A percentile compares a stretch with the other conserved stretches of the same genome.
These are phyloP conservation scores for Geranium incanum DNA, from an alignment of 441 rosid species.

Conservation along the genomic window DNA sequence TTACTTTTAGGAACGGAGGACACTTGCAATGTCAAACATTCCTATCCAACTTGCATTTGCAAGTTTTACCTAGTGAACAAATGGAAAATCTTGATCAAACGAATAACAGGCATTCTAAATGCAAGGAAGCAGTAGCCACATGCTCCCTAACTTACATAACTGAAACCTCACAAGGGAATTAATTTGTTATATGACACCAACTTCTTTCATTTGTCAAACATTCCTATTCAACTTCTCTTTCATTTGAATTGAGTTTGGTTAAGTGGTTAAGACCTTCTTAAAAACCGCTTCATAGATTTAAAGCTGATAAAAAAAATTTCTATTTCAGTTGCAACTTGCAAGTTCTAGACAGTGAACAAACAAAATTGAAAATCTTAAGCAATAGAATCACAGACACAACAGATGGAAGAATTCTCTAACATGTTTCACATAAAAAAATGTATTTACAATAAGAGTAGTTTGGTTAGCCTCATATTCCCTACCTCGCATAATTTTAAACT, in stretches of 20 bases:
- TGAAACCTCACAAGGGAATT: background rate
- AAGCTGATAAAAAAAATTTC: background rate
- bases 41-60: background rate
- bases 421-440: background rate
- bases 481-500: slow-evolving; percentile 7
- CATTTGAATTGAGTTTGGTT: no score
- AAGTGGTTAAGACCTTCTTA: no score
- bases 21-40: background rate
- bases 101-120: background rate
- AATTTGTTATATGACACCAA: no score
- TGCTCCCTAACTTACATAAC: slow-evolving; percentile 4
- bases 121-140: background rate
- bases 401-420: background rate
- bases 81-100: background rate
- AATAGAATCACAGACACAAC: background rate
- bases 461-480: background rate
- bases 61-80: background rate
- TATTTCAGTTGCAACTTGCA: background rate
- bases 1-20: no score
- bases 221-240: no score
- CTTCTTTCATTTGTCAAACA: no score
- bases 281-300: no score
- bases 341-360: background rate
- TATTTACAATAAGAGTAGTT: background rate
- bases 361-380: background rate